Base-by-base conservation (phyloP, 1,284 basidiomycete species). In the Volvariella surrecta region DNA sequence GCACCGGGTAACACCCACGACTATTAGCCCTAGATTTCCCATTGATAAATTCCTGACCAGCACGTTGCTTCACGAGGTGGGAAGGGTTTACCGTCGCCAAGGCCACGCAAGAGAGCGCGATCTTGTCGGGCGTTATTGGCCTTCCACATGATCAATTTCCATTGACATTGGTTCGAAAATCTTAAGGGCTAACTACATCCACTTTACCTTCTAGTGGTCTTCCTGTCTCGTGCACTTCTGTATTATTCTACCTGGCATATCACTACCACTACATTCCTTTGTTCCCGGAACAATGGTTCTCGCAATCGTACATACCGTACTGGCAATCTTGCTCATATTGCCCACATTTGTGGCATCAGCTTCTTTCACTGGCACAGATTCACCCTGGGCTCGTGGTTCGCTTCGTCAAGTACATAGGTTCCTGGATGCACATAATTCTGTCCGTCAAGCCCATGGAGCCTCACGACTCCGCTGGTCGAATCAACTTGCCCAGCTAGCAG, bases 391-490 rank as follows among this genome's bases (percentile, higher is more conserved):
- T 15, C 34, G 34, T 35, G 34, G 34, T 6, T 35, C 34, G 4
- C 34, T 8, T 16, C 7, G 7, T 8, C 34, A 61, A 41, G 56
- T 59, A 20, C 30, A 46, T n/a, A 51, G 54, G 13, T 76, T 71
- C 48, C 58, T 80, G 13, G 40, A 46, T 16, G 59, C 60, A 1
- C 76, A 80, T 55, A 81, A 81, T 51, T 43, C 39, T 18, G 54
- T 70, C 37, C 71, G 78, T 39, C 54, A 56, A 0, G 34, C 47
- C 21, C 69, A 75, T 54, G 59, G 60, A 40, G 73, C 72, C 4
- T 44, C 49, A 3, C 54, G 64, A 8, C 58, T 79, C 10, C 54
- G 48, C 4, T 79, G 78, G 76, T 73, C 71, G 3, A 42, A 54
- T 4, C 49, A 55, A 3, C 61, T 77, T 32, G 74, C 73, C 9